Evolutionary conservation across 2,329 filamentous ascomycete genomes (phyloP).

Genomic region (Akanthomyces dipterigenus): DNA sequence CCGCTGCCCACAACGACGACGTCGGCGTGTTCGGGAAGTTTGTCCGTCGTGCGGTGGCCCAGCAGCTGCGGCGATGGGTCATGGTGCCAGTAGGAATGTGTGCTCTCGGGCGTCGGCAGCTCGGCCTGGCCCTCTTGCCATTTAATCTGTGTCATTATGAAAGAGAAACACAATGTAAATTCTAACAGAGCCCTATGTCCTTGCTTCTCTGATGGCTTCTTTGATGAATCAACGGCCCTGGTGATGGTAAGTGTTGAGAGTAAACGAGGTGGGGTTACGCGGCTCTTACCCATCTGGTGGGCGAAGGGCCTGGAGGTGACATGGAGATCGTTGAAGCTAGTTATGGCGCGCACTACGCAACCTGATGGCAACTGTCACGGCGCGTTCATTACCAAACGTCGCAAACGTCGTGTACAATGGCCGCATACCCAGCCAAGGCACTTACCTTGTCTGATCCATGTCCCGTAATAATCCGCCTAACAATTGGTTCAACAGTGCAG

Average conservation of each 20-base stretch:
- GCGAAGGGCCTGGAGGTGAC: not conserved
- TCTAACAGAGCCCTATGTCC: not conserved
- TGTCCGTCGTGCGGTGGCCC: conserved; percentile 59
- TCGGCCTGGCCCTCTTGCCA: conserved; percentile 36
- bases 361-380: not conserved
- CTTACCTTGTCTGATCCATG: not conserved
- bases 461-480: not conserved
- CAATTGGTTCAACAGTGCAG: not conserved
- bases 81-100: conserved; percentile 66
- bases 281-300: no score
- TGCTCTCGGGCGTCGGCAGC: conserved; percentile 55
- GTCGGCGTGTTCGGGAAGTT: conserved; percentile 57
- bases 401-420: not conserved
- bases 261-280: not conserved
- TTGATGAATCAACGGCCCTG: not conserved
- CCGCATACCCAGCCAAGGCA: not conserved
- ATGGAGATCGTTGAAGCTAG: not conserved
- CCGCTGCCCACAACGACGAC: conserved; percentile 69
- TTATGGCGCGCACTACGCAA: not conserved
- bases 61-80: conserved; percentile 57
- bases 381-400: not conserved
- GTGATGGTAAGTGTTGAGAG: not conserved
- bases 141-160: conserved; percentile 26
- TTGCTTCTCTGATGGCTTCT: not conserved
- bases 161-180: not conserved